Base-by-base conservation (phyloP, 176 grass and related monocot species). In the Areca catechu region DNA sequence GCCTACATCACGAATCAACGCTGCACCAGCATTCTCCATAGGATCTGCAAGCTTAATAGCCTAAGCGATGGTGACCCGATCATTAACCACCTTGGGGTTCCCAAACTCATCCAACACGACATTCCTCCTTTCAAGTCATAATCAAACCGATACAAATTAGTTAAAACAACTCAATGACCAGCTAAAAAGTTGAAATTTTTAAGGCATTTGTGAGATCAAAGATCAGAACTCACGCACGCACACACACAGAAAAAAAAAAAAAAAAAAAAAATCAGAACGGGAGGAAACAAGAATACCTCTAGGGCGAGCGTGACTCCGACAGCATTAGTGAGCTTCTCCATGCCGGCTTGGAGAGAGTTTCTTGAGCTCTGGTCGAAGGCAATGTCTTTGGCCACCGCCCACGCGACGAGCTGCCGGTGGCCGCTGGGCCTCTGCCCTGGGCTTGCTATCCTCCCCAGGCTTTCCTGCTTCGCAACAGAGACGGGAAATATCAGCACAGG, bases 201-300 rank as follows among this genome's bases (percentile, higher is more conserved):
- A 12, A 10, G 10, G 34, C 1, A 43, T 43, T 43, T 43, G 34
- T 12, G 34, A 43, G 1, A 43, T 43, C 3, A 43, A 43, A 43
- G 34, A n/a, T n/a, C n/a, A n/a, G n/a, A n/a, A n/a, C n/a, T n/a
- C n/a, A n/a, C n/a, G n/a, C n/a, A n/a, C n/a, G n/a, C n/a, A n/a
- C n/a, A n/a, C n/a, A n/a, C n/a, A n/a, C n/a, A n/a, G n/a, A n/a
- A n/a, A n/a, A 43, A 43, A 43, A 2, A 9, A 43, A 43, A 43
- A 7, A 34, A 0, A 24, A 16, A 34, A 3, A 60, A 25, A 60
- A n/a, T n/a, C n/a, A 16, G 24, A 60, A 29, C 6, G 25, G 12
- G 17, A 29, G 10, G 20, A 54, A 22, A 57, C 14, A 57, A 20
- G 54, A 20, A 57, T 23, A 95, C 90, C 90, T 89, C 90, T 86